Percentiles rank a stretch among this genome's conserved stretches.
phyloP scores from a whole-genome alignment of 352 stramenopile genomes.

The Phytopythium delawarense region DNA sequence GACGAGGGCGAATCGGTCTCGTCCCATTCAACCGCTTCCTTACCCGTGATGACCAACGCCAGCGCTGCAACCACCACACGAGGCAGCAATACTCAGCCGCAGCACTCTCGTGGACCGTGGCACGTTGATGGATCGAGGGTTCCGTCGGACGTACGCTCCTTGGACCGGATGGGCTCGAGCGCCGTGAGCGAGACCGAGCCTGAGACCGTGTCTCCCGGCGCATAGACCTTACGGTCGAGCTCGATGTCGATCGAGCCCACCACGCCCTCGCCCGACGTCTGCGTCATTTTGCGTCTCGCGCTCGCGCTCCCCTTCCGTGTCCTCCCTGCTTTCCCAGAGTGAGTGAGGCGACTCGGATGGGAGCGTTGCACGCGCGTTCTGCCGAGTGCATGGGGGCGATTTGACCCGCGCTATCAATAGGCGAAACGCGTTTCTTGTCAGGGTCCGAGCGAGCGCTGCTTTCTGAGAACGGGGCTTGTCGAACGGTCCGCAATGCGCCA shows the following conservation, averaged over 20 bases:
- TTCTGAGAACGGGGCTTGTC: conserved; percentile 3
- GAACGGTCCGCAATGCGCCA: background rate
- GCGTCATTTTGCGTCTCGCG: conserved; percentile 10
- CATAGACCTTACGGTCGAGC: conserved; percentile 20
- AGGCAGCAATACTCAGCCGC: too few relatives aligned
- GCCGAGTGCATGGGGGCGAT: background rate
- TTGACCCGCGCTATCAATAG: conserved; percentile 7
- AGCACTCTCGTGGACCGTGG: background rate
- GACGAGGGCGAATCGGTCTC: conserved; percentile 23
- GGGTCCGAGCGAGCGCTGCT: background rate
- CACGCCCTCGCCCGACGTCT: conserved; percentile 26
- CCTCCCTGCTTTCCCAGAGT: background rate
- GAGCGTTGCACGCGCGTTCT: conserved; percentile 2
- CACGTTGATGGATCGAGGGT: background rate
- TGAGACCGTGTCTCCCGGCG: conserved; percentile 20
- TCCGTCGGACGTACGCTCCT: conserved; percentile 19
- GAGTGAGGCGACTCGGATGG: background rate
- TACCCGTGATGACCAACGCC: conserved; percentile 20
- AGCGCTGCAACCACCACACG: conserved; percentile 11
- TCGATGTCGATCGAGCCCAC: conserved; percentile 19
- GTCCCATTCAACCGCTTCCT: conserved; percentile 24
- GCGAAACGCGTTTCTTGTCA: background rate
- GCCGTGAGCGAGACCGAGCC: conserved; percentile 21
- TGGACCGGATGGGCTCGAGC: conserved; percentile 19
- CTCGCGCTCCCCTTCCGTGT: background rate